Conservation (phyloP, 2,329 filamentous ascomycete species). For the Fusarium nisikadoi region DNA sequence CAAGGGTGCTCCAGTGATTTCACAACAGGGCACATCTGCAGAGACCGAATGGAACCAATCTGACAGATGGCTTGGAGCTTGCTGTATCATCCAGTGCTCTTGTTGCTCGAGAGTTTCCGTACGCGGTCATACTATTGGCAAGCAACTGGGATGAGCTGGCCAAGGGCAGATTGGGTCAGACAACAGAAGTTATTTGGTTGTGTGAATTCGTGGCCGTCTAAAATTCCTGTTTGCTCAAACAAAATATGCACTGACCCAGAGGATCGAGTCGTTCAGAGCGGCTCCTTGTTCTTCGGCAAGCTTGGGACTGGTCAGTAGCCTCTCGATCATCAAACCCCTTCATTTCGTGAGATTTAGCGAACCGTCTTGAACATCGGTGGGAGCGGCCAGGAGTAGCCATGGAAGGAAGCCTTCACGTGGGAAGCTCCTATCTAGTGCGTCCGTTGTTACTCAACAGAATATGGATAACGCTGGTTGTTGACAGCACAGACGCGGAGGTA, state of each 20-base stretch:
- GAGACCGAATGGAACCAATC: background rate
- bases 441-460: background rate
- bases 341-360: background rate
- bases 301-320: background rate
- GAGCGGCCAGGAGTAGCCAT: background rate
- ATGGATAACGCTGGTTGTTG: background rate
- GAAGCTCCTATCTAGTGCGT: background rate
- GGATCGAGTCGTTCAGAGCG: background rate
- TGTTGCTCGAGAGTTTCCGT: background rate
- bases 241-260: background rate
- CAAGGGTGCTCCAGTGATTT: background rate
- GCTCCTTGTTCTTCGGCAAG: background rate
- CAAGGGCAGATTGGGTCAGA: background rate
- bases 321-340: background rate
- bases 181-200: background rate
- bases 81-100: background rate
- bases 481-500: background rate
- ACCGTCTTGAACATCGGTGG: background rate
- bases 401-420: background rate
- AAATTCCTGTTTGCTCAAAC: background rate
- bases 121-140: conserved; percentile 9
- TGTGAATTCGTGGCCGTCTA: background rate
- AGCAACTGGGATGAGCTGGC: background rate
- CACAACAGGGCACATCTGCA: background rate
- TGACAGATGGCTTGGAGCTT: background rate